Evolutionary conservation across 441 rosid genomes (phyloP).

Genomic region (Jatropha podagrica): DNA sequence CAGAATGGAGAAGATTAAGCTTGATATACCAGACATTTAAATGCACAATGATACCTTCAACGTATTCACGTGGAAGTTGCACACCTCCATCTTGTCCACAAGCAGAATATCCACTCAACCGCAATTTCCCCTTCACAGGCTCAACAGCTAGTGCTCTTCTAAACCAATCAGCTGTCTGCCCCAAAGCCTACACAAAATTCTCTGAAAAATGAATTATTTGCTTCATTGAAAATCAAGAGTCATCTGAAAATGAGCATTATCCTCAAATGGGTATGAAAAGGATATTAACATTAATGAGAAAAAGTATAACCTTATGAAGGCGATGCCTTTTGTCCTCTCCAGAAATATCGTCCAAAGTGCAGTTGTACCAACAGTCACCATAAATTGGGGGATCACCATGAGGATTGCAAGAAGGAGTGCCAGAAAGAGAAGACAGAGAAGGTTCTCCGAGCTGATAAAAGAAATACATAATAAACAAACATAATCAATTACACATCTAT

Average conservation of each 20-base stretch:
- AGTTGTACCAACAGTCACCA: slow-evolving; percentile 98
- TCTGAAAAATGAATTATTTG: slow-evolving; percentile 18
- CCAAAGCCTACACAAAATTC: slow-evolving; percentile 70
- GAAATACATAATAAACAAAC: slow-evolving; percentile 16
- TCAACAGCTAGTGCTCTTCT: slow-evolving; percentile 92
- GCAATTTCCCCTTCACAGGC: slow-evolving; percentile 95
- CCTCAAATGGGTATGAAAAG: slow-evolving; percentile 2
- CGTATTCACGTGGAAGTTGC: slow-evolving; percentile 90
- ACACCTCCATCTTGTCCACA: slow-evolving; percentile 99
- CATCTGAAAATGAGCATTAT: not conserved
- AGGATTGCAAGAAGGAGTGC: slow-evolving; percentile 78
- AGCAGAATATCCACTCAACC: slow-evolving; percentile 98
- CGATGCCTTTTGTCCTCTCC: slow-evolving; percentile 85
- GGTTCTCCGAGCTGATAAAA: slow-evolving; percentile 92
- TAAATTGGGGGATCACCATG: slow-evolving; percentile 71
- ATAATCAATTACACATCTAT: slow-evolving; percentile 19
- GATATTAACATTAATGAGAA: not conserved
- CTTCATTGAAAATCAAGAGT: not conserved
- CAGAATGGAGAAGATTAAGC: slow-evolving; percentile 6
- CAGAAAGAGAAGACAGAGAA: slow-evolving; percentile 44
- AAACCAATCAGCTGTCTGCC: slow-evolving; percentile 97
- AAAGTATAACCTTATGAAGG: slow-evolving; percentile 67
- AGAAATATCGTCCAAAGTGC: slow-evolving; percentile 89
- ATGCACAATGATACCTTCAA: slow-evolving; percentile 64
- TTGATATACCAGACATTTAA: slow-evolving; percentile 9